Evolutionary conservation across 73 alveolate genomes (phyloP).

Genomic region (Effrenium voratum): DNA sequence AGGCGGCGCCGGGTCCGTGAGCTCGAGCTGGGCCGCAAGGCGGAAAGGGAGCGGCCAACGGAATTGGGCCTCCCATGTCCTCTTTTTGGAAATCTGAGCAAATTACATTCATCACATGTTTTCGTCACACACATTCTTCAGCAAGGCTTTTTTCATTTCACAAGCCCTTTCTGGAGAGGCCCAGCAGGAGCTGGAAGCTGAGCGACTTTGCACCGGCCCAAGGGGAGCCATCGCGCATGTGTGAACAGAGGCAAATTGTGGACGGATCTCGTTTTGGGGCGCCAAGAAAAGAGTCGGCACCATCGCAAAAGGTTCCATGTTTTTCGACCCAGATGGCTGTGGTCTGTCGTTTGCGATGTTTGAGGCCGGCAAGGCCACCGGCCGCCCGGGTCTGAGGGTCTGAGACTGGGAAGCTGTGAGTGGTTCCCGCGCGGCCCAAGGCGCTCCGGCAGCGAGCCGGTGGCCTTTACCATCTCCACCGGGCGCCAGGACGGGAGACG

Average conservation of each 20-base stretch:
- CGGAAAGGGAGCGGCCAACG: not conserved
- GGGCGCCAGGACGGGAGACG: slow-evolving; percentile 40
- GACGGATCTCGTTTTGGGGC: no score
- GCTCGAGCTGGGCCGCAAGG: slow-evolving; percentile 54
- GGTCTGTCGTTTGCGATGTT: no score
- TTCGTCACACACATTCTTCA: no score
- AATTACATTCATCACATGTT: not conserved
- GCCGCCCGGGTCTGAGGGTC: no score
- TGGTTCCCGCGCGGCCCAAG: no score
- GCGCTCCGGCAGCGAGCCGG: slow-evolving; percentile 52
- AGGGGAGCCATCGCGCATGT: not conserved
- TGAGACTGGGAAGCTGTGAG: no score
- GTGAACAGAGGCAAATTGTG: not conserved
- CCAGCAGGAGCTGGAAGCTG: slow-evolving; percentile 67
- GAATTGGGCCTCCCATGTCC: not conserved
- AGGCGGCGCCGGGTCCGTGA: slow-evolving; percentile 71
- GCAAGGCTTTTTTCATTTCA: not conserved
- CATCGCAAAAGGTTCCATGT: no score
- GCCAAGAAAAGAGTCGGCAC: no score
- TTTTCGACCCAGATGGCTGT: no score
- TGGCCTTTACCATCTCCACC: slow-evolving; percentile 64
- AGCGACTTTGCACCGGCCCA: slow-evolving; percentile 12
- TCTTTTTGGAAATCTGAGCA: not conserved
- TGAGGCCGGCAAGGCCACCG: no score
- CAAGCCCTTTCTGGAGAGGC: not conserved